Evolutionary conservation across 192 early-diverging fungal genomes (phyloP), one percentile per base, ranked within the genome.

Genomic region (Podila verticillata): DNA sequence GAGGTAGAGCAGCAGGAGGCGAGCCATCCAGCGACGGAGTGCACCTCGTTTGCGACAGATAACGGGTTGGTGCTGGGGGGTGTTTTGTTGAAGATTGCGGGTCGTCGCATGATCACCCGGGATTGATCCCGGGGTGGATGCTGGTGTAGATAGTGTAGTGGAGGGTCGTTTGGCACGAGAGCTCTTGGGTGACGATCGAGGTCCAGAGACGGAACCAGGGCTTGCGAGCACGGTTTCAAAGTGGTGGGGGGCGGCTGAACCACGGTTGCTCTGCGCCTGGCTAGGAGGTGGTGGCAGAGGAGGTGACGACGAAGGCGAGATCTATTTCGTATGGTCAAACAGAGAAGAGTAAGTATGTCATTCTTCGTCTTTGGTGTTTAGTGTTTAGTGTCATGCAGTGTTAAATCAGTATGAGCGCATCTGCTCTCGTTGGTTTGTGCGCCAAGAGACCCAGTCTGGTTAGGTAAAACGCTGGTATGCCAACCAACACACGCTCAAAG

Each of bases 301-400:
- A 20, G 77, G 77, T 15, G 70, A 72, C 0, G 69, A 67, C 0
- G 77, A 39, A 12, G 77, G 77, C n/a, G 77, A 72, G 58, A 60
- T 32, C 30, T 28, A 60, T 60, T 20, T 60, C 29, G 9, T 10
- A 22, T 9, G 30, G 5, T 20, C 20, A 60, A 31, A 26, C 2
- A 8, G 2, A 44, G 39, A 7, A 15, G 7, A 44, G 39, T 44
- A 0, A 3, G 15, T 44, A 17, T 15, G 39, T 60, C 26, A 29
- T 57, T 57, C 15, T 60, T 8, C 12, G 17, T 60, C 15, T 59
- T 7, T 39, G 10, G 36, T 39, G 36, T 39, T 39, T n/a, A n/a
- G 17, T 60, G 5, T 59, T 7, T 39, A 8, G 36, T 39, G 36
- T 39, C 13, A 6, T 39, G 36, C 36, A 34, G 32, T 34, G 36